Conservation (phyloP, 352 stramenopile genomes). For the Phytophthora pinifolia region DNA sequence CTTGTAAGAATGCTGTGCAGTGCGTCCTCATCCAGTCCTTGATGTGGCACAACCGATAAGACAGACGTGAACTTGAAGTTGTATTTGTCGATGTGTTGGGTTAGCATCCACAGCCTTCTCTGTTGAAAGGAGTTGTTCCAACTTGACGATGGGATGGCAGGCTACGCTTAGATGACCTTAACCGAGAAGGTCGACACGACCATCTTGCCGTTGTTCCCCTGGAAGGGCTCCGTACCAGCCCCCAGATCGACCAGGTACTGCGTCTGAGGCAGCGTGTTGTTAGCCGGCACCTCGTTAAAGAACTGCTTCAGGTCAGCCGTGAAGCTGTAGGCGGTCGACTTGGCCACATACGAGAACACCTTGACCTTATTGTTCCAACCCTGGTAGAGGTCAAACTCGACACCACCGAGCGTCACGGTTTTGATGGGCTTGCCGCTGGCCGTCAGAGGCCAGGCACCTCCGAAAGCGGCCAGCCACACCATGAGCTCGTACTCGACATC, state of each 20-base stretch:
- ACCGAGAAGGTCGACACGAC: conserved; percentile 29
- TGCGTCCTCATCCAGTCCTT: no score
- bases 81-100: background rate
- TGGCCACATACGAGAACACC: conserved; percentile 40
- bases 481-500: conserved; percentile 42
- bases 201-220: conserved; percentile 31
- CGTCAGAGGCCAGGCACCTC: conserved; percentile 31
- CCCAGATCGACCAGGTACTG: conserved; percentile 33
- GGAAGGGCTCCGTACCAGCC: conserved; percentile 38
- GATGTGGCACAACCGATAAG: no score
- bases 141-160: no score
- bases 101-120: background rate
- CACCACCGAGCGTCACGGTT: conserved; percentile 20
- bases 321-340: conserved; percentile 21
- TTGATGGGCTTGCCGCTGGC: conserved; percentile 28
- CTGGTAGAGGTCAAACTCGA: conserved; percentile 35
- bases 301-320: conserved; percentile 35
- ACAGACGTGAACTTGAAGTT: conserved; percentile 11
- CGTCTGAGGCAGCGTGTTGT: conserved; percentile 25
- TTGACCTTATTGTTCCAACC: conserved; percentile 37
- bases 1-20: conserved; percentile 2
- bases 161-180: conserved; percentile 15
- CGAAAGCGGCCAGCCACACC: conserved; percentile 40
- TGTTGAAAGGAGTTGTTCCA: no score
- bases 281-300: conserved; percentile 25